These are phyloP conservation scores for Santalum album DNA, from an alignment of 164 flowering plant species.

Conservation along the genomic window DNA sequence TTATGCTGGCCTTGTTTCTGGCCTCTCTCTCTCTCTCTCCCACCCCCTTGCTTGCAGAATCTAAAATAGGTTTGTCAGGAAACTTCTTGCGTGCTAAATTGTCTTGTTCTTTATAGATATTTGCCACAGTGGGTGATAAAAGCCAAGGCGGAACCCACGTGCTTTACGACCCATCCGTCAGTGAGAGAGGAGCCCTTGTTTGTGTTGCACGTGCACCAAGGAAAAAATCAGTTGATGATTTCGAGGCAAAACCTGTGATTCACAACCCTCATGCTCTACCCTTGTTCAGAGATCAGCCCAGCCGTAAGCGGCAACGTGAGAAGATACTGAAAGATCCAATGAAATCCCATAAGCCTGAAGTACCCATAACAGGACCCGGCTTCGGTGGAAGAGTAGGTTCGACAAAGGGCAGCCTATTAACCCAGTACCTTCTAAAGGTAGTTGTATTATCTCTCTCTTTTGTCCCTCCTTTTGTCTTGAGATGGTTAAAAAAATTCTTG, in stretches of 20 bases:
- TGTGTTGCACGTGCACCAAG: slow-evolving; percentile 97
- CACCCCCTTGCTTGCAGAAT: no score
- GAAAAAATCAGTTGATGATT: slow-evolving; percentile 88
- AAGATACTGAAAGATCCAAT: slow-evolving; percentile 87
- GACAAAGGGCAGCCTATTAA: slow-evolving; percentile 80
- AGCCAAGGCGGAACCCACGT: slow-evolving; percentile 90
- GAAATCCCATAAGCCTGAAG: slow-evolving; percentile 90
- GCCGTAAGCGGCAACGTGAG: slow-evolving; percentile 92
- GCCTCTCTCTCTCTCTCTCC: no score
- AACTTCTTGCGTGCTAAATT: no score
- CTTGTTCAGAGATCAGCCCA: slow-evolving; percentile 90
- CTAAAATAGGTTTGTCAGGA: not conserved
- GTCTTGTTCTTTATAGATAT: slow-evolving; percentile 34
- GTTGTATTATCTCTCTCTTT: slow-evolving; percentile 4
- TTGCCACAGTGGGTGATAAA: slow-evolving; percentile 84
- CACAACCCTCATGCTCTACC: slow-evolving; percentile 99
- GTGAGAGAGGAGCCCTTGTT: slow-evolving; percentile 95
- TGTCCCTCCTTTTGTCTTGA: not conserved
- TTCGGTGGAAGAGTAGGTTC: slow-evolving; percentile 93
- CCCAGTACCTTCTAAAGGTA: slow-evolving; percentile 98
- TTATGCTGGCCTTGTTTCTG: no score
- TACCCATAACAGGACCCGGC: slow-evolving; percentile 91
- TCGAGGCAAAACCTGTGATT: slow-evolving; percentile 63
- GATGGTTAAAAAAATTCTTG: not conserved
- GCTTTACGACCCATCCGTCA: slow-evolving; percentile 79